phyloP scores from a whole-genome alignment of 2,329 filamentous ascomycete genomes.

The Sarocladiaceae sp. region DNA sequence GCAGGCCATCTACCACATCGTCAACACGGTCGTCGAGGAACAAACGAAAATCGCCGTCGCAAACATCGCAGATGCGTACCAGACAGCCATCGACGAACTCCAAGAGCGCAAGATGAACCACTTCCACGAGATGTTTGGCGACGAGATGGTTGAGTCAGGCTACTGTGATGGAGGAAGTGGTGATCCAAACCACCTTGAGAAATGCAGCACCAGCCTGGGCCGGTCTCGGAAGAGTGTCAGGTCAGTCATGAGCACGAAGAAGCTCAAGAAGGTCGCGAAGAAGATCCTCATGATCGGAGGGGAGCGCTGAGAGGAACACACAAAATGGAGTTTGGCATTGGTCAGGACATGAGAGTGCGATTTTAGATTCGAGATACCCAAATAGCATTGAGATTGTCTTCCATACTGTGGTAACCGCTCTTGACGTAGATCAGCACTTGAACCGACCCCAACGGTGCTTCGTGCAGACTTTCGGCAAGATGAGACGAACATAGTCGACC shows the following conservation, averaged over 20 bases:
- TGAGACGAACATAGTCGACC: too few relatives aligned
- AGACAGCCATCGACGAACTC: conserved; percentile 14
- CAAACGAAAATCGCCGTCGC: conserved; percentile 17
- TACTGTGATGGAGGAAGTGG: too few relatives aligned
- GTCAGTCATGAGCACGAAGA: not conserved
- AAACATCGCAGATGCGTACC: conserved; percentile 18
- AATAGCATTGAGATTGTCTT: too few relatives aligned
- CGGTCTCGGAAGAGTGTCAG: not conserved
- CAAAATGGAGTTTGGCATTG: too few relatives aligned
- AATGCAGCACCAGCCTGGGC: too few relatives aligned
- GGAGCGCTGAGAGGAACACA: too few relatives aligned
- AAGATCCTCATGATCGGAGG: not conserved
- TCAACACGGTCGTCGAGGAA: conserved; percentile 17
- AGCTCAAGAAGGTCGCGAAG: not conserved
- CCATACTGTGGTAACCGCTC: not conserved
- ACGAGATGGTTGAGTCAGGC: not conserved
- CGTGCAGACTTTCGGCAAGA: too few relatives aligned
- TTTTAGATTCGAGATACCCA: not conserved
- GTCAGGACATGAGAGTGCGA: too few relatives aligned
- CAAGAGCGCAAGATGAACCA: not conserved
- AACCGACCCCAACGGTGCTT: too few relatives aligned
- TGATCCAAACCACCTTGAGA: not conserved
- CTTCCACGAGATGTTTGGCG: not conserved
- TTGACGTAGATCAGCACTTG: not conserved
- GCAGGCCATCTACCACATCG: conserved; percentile 19